Conservation (phyloP, 306 rosid species). For the Echinosophora koreensis region DNA sequence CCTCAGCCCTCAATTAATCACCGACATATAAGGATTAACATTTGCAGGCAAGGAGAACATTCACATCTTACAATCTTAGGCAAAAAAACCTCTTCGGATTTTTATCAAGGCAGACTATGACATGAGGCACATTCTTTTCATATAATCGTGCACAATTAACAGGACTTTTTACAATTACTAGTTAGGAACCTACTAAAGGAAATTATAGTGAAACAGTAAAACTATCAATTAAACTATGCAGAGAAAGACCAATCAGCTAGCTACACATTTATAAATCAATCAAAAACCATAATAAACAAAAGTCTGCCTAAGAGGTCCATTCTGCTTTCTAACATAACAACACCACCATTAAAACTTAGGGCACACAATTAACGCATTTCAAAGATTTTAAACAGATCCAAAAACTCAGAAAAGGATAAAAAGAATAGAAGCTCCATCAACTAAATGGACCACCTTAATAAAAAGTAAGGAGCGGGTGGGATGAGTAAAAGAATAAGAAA, state of each 20-base stretch:
- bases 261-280: background rate
- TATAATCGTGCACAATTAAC: background rate
- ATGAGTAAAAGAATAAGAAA: conserved; percentile 41
- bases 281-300: background rate
- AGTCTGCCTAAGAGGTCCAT: background rate
- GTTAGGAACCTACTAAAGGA: background rate
- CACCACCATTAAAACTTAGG: background rate
- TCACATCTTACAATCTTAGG: background rate
- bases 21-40: background rate
- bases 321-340: conserved; percentile 11
- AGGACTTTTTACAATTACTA: background rate
- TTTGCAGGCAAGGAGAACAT: background rate
- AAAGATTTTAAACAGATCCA: conserved; percentile 36
- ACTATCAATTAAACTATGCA: background rate
- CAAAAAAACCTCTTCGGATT: background rate
- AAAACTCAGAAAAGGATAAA: conserved; percentile 37
- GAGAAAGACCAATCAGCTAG: background rate
- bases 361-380: background rate
- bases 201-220: background rate
- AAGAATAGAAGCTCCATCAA: conserved; percentile 36
- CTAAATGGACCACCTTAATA: conserved; percentile 25
- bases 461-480: background rate
- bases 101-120: background rate
- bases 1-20: background rate
- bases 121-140: background rate